Evolutionary conservation across 164 flowering plant genomes (phyloP), one percentile per base, ranked within the genome.

Genomic region (Amborella trichopoda): DNA sequence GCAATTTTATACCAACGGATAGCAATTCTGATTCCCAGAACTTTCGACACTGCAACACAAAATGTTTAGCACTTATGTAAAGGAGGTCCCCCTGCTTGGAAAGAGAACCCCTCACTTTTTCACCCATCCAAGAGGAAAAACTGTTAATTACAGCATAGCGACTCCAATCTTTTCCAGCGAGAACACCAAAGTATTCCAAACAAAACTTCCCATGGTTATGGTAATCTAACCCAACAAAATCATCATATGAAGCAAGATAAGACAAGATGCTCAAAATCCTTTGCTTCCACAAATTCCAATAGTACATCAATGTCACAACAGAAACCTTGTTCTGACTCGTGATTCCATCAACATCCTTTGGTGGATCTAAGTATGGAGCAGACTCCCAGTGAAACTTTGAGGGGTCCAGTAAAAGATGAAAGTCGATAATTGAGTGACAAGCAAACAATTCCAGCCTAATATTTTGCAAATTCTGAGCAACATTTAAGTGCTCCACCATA

Each of bases 281-380:
- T 23, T 62, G 63, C 58, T 50, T 71, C 81, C 77, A 77, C 11
- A 51, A 43, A 20, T 60, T 56, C 89, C 94, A 84, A 40, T 54
- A 66, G 59, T 59, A 69, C 40, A 72, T 40, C 30, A 84, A 49
- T 17, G 77, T 68, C 28, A 65, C 70, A 26, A 61, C 6, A 12
- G 80, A 75, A 13, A 65, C 39, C 30, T 20, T 43, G 37, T 68
- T 58, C 10, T 17, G 38, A 27, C 53, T 48, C 27, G 67, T 46
- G 16, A 13, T 54, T 13, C 53, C 40, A 23, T 60, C 51, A 3
- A 63, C 45, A 45, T 61, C 44, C 34, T 32, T 49, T 30, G 8
- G 26, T 18, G 50, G 49, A 48, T 74, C 56, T 13, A 11, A 18
- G 2, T 57, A 55, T 39, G 65, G 21, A 30, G 65, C 60, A 46